phyloP scores from a whole-genome alignment of 169 alveolate genomes.

The Haemoproteus tartakovskyi region DNA sequence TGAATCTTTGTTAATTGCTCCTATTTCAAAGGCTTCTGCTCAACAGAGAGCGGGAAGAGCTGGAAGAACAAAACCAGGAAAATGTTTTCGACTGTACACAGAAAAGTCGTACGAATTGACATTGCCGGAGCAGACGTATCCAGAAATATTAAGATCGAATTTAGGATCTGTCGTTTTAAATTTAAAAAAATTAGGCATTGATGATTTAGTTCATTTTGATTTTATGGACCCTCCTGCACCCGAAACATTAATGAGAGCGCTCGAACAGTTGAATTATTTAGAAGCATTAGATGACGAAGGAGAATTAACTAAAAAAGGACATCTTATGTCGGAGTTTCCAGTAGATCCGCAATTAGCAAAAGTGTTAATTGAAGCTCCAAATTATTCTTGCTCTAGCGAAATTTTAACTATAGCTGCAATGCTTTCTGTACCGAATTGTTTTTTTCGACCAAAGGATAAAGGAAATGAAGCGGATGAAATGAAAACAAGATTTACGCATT shows the following conservation, averaged over 20 bases:
- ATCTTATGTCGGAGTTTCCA: slow-evolving; percentile 99
- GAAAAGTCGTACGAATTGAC: slow-evolving; percentile 95
- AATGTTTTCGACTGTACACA: slow-evolving; percentile 98
- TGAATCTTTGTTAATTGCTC: slow-evolving; percentile 97
- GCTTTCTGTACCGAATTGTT: slow-evolving; percentile 95
- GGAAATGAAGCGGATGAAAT: slow-evolving; percentile 97
- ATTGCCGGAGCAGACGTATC: slow-evolving; percentile 92
- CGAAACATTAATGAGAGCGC: slow-evolving; percentile 93
- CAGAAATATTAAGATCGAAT: slow-evolving; percentile 96
- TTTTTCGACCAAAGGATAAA: slow-evolving; percentile 96
- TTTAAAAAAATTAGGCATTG: slow-evolving; percentile 92
- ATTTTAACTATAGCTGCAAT: slow-evolving; percentile 94
- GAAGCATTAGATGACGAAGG: slow-evolving; percentile 98
- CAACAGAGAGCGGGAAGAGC: slow-evolving; percentile 99
- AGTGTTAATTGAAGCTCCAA: slow-evolving; percentile 87
- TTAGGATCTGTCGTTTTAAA: slow-evolving; percentile 90
- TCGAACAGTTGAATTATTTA: slow-evolving; percentile 95
- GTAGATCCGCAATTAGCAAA: slow-evolving; percentile 96
- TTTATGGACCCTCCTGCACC: slow-evolving; percentile 99
- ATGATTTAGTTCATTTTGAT: slow-evolving; percentile 98
- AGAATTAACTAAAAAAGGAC: slow-evolving; percentile 93
- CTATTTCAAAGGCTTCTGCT: slow-evolving; percentile 99
- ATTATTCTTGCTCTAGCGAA: slow-evolving; percentile 95
- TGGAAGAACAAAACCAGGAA: slow-evolving; percentile 99
- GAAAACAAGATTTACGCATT: slow-evolving; percentile 90